Evolutionary conservation across 441 rosid species (phyloP).

Genomic region (Lepidium campestre): DNA sequence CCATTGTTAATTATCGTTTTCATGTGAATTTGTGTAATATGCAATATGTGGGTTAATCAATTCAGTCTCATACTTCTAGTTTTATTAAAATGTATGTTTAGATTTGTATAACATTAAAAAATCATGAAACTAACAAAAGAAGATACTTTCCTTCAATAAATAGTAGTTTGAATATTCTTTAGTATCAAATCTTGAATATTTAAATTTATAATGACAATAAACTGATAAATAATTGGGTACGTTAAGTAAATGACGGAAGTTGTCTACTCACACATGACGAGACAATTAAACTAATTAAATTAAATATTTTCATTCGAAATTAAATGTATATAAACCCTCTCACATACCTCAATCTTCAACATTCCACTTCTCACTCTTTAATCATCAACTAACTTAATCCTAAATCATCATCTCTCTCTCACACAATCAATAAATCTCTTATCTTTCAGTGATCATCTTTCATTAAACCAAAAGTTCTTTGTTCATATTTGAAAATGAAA

Average conservation of each 20-base stretch:
- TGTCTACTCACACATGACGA: conserved; percentile 16
- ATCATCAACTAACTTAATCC: conserved; percentile 21
- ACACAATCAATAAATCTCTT: not conserved
- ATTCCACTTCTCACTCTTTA: conserved; percentile 12
- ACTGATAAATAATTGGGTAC: not conserved
- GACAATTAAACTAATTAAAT: not conserved
- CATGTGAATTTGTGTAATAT: not conserved
- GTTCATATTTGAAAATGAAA: conserved; percentile 25
- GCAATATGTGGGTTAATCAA: not conserved
- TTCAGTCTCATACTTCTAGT: not conserved
- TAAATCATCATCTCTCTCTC: conserved; percentile 8
- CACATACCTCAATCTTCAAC: conserved; percentile 9
- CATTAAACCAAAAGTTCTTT: not conserved
- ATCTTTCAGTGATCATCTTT: conserved; percentile 1
- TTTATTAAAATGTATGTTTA: not conserved
- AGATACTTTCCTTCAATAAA: not conserved
- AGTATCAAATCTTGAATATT: not conserved
- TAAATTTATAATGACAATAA: not conserved
- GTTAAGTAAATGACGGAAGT: conserved; percentile 12
- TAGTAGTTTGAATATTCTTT: conserved; percentile 4
- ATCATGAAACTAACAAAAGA: not conserved
- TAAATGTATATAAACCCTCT: conserved; percentile 1
- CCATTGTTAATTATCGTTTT: not conserved
- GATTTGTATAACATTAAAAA: not conserved
- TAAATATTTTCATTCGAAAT: not conserved